Base-by-base conservation (phyloP, 2,329 filamentous ascomycete species). In the Macrophomina tecta region DNA sequence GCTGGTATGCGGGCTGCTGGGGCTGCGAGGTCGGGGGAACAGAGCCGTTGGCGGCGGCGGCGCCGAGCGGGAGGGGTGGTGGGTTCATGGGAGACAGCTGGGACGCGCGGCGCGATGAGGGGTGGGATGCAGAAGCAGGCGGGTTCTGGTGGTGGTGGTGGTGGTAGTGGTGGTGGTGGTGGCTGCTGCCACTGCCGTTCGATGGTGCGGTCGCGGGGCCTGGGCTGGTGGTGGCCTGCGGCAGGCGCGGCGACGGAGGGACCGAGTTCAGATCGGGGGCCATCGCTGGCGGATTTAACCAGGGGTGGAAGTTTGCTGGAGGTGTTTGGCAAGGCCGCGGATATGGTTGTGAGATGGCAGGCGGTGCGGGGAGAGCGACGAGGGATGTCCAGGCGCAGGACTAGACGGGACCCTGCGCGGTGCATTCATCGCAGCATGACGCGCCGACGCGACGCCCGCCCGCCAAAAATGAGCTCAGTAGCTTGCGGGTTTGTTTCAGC, bases 251-350 rank as follows among this genome's bases (percentile, higher is more conserved):
- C n/a, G 79, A 80, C 4, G 71, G 69, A 34, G 79, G 78, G 28
- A 82, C 75, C 3, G 81, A 77, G 70, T 82, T 84, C 68, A 83
- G 71, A 70, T 85, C 84, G 64, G 83, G 80, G 62, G 83, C 77
- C 83, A 85, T 86, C 48, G 46, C 68, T 63, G 51, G 52, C 49
- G 6, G 18, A 38, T 8, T 38, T 38, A 23, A 23, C 11, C 36
- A 7, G 36, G 30, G 66, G 6, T 12, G 28, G 30, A 42, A 23
- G 45, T 46, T 61, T 67, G 46, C 12, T 71, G 68, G 16, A 38
- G n/a, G 30, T 16, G 40, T n/a, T 62, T 58, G 42, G 58, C 14
- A 45, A 49, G 42, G 58, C 28, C 2, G 56, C 46, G 30, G 55
- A 36, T 18, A n/a, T 11, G 52, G 9, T 55, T 30, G 58, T 7